These are phyloP conservation scores for Brassica juncea DNA, from an alignment of 345 rosid species.

Conservation along the genomic window DNA sequence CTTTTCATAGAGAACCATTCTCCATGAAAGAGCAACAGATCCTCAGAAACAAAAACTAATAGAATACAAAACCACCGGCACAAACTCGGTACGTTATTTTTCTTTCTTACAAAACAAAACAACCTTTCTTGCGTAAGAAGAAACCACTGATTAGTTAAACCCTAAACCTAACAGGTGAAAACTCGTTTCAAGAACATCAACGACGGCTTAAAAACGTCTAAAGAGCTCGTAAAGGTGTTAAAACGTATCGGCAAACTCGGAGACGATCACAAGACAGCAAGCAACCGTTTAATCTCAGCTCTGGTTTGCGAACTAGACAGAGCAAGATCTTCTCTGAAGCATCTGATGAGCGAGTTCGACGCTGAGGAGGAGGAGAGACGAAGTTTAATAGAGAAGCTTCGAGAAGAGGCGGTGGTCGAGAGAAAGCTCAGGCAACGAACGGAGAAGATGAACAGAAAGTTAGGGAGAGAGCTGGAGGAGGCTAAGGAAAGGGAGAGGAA, in stretches of 20 bases:
- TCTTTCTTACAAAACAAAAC: background rate
- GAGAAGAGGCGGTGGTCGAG: conserved; percentile 74
- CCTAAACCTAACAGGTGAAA: conserved; percentile 54
- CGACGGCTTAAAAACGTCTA: conserved; percentile 64
- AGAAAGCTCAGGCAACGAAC: conserved; percentile 65
- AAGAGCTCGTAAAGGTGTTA: conserved; percentile 76
- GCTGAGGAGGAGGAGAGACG: conserved; percentile 62
- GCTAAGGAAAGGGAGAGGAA: conserved; percentile 49
- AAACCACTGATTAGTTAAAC: background rate
- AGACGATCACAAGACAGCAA: conserved; percentile 54
- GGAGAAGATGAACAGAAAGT: conserved; percentile 84
- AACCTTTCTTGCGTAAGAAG: conserved; percentile 6
- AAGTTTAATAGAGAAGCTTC: conserved; percentile 55
- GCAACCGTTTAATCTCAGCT: conserved; percentile 63
- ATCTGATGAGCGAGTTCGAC: conserved; percentile 51
- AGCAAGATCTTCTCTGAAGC: conserved; percentile 57
- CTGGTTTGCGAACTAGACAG: conserved; percentile 60
- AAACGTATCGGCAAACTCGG: conserved; percentile 58
- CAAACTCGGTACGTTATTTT: conserved; percentile 24
- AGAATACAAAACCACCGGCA: conserved; percentile 16
- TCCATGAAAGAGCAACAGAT: background rate
- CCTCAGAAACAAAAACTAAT: conserved; percentile 6
- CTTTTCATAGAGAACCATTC: conserved; percentile 7
- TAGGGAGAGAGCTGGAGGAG: conserved; percentile 70
- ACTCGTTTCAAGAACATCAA: conserved; percentile 60